Base-by-base conservation (phyloP, 2,329 filamentous ascomycete species). In the Magnaporthiopsis incrustans region DNA sequence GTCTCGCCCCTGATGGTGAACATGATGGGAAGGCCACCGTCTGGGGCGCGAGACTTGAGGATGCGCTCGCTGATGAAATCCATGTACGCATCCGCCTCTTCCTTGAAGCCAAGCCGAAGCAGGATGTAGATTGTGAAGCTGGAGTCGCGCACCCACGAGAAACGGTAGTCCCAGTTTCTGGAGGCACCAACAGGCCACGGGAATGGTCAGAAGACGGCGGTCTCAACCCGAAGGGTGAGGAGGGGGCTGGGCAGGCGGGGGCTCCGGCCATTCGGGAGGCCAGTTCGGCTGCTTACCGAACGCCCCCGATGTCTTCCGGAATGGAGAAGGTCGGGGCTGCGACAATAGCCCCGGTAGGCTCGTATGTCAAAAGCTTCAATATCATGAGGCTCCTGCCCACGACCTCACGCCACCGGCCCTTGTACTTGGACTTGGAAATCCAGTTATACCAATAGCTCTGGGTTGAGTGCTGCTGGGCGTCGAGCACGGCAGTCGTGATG, bases 41-140 rank as follows among this genome's bases (percentile, higher is more conserved):
- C 83, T 1, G 81, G 72, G 10, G 78, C 78, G n/a, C 85, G 81
- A 1, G 86, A 86, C 66, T 85, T 81, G 38, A 84, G 71, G 66
- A 92, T 85, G 12, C 89, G 83, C 68, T 90, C 84, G 74, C 85
- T 90, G 67, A 93, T 91, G 72, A 92, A 93, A 63, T 83, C 81
- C 82, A 92, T 91, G 73, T 91, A 93, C 1, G 88, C 86, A 72
- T 92, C 88, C 4, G 89, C 89, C 73, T 93, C 90, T 26, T 87
- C 83, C 33, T 81, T 86, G 75, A 92, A 92, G 7, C 90, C 90
- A 72, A 92, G 84, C 18, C 89, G 86, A 2, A 93, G 81, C 35
- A 93, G 81, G 67, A 92, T 88, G 69, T 92, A 92, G 68, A 92
- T 86, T 1, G 88, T 91, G 74, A 92, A 92, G 67, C 87, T 90